These are phyloP conservation scores for Lotus japonicus DNA, from an alignment of 306 rosid genomes.

Conservation along the genomic window DNA sequence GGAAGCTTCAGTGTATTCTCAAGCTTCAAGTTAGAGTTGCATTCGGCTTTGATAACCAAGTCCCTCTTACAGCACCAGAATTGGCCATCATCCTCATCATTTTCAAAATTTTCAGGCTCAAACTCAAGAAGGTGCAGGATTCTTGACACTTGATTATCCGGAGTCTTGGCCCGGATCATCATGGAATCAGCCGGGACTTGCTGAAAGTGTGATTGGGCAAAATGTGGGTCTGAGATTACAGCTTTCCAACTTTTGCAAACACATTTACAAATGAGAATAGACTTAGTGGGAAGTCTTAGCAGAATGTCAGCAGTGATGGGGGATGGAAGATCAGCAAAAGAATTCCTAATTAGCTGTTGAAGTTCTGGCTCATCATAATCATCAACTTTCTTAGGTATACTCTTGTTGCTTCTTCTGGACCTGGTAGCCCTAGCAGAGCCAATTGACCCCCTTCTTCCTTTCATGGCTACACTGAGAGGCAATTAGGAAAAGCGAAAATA, in stretches of 20 bases:
- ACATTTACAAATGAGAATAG: conserved; percentile 19
- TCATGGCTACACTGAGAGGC: background rate
- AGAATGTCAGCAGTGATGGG: background rate
- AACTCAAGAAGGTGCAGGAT: conserved; percentile 20
- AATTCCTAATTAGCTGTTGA: background rate
- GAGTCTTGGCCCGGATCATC: background rate
- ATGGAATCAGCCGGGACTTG: background rate
- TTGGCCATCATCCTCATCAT: background rate
- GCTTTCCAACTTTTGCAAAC: conserved; percentile 21
- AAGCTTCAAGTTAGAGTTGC: background rate
- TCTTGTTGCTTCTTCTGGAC: background rate
- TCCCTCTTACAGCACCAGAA: background rate
- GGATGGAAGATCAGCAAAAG: conserved; percentile 7
- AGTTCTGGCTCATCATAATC: background rate
- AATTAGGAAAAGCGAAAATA: too few species aligned
- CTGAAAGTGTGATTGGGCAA: background rate
- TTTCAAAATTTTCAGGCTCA: background rate
- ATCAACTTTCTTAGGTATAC: background rate
- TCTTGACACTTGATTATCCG: background rate
- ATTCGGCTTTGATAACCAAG: background rate
- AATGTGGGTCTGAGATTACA: background rate
- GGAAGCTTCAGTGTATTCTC: conserved; percentile 25
- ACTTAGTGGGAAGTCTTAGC: background rate
- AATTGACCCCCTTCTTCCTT: background rate
- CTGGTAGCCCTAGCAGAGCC: background rate